phyloP scores from a whole-genome alignment of 75 land plant species.

The Sequoia sempervirens region DNA sequence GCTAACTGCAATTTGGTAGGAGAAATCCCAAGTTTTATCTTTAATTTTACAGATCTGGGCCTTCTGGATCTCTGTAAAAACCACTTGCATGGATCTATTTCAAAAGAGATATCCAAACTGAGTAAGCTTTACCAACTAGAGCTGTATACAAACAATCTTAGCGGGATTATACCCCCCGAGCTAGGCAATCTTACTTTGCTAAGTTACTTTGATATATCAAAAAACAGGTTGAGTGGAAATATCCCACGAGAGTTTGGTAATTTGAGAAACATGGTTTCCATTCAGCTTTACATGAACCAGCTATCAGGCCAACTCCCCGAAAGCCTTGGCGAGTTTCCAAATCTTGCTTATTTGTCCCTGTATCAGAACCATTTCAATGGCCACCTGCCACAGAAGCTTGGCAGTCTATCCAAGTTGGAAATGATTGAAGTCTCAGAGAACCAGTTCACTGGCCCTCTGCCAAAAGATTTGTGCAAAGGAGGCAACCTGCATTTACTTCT shows the following conservation, averaged over 20 bases:
- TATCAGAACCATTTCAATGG: constrained; percentile 63
- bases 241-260: constrained; percentile 48
- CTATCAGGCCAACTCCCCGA: constrained; percentile 46
- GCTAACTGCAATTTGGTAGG: constrained; percentile 56
- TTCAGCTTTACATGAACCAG: constrained; percentile 50
- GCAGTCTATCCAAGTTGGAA: constrained; percentile 36
- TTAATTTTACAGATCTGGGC: constrained; percentile 50
- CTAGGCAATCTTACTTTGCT: constrained; percentile 65
- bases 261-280: constrained; percentile 24
- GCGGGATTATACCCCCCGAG: constrained; percentile 62
- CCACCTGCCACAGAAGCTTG: constrained; percentile 50
- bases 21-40: constrained; percentile 54
- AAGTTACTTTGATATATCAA: constrained; percentile 53
- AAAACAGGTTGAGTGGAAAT: constrained; percentile 42
- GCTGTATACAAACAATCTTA: constrained; percentile 49
- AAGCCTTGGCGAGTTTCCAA: constrained; percentile 20
- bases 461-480: constrained; percentile 43
- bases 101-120: constrained; percentile 49
- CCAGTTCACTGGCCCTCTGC: constrained; percentile 47
- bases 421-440: constrained; percentile 73
- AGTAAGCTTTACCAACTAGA: constrained; percentile 45
- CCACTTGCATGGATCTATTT: constrained; percentile 43
- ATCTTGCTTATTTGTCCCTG: constrained; percentile 26
- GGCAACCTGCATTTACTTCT: constrained; percentile 54
- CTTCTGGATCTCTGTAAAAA: constrained; percentile 58